Conservation (phyloP, 768 basidiomycete species). For the Leucogyrophana mollusca region DNA sequence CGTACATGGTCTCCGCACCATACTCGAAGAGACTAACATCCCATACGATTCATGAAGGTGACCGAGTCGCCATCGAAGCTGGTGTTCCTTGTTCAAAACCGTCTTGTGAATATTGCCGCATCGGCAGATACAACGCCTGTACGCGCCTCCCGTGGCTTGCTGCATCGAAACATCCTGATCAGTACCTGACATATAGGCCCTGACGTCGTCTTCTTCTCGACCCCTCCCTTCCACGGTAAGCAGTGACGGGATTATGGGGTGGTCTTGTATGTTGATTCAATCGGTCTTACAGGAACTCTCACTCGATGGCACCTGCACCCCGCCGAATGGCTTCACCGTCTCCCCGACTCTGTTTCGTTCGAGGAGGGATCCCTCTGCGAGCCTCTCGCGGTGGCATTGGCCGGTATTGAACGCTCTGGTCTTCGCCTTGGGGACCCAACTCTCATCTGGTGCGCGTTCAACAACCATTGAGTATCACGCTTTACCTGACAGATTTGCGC, state of each 20-base stretch:
- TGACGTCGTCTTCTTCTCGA: constrained; percentile 64
- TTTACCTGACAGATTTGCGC: constrained; percentile 13
- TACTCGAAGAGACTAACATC: too few species aligned
- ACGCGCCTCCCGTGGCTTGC: constrained; percentile 2
- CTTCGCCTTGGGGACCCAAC: constrained; percentile 64
- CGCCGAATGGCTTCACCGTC: constrained; percentile 64
- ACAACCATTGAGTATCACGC: neutral
- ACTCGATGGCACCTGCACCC: constrained; percentile 68
- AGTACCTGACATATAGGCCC: constrained; percentile 24
- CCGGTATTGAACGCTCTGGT: constrained; percentile 63
- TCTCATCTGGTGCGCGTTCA: constrained; percentile 51
- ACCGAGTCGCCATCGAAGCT: constrained; percentile 68
- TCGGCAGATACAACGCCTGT: constrained; percentile 67
- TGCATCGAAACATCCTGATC: neutral
- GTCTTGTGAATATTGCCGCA: constrained; percentile 58
- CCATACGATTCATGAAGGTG: constrained; percentile 50
- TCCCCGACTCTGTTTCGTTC: constrained; percentile 60
- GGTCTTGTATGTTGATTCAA: neutral
- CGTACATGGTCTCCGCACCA: too few species aligned
- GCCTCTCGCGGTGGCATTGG: constrained; percentile 64
- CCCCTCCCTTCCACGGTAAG: constrained; percentile 65
- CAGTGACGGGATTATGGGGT: neutral
- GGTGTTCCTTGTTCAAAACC: constrained; percentile 67
- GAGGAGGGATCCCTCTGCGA: constrained; percentile 71
- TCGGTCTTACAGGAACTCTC: constrained; percentile 45